Percentiles rank a stretch among this genome's conserved stretches.
These are phyloP conservation scores for Pestalotiopsis sp. DNA, from an alignment of 2,329 filamentous ascomycete species.

Conservation along the genomic window DNA sequence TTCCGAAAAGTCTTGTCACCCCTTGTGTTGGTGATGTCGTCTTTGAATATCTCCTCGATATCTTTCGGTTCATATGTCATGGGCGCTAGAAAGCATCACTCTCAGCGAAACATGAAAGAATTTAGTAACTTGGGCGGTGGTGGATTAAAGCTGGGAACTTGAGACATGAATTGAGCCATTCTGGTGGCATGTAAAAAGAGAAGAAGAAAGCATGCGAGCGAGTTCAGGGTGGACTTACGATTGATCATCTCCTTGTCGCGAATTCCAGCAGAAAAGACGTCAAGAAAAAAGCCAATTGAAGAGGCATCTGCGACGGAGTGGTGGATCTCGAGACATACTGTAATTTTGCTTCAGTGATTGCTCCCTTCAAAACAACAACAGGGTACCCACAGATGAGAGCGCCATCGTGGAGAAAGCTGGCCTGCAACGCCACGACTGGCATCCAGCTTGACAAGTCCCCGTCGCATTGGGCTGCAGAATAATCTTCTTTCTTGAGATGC, in stretches of 20 bases:
- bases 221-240: not conserved
- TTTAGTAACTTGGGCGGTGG: too few relatives aligned
- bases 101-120: too few relatives aligned
- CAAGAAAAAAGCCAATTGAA: slow-evolving; percentile 17
- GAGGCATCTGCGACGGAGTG: slow-evolving; percentile 14
- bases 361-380: too few relatives aligned
- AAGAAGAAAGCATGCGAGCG: too few relatives aligned
- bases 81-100: too few relatives aligned
- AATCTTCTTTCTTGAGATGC: slow-evolving; percentile 16
- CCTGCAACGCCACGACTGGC: slow-evolving; percentile 20
- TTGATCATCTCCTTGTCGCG: not conserved
- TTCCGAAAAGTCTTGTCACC: too few relatives aligned
- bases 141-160: not conserved
- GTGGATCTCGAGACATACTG: slow-evolving; percentile 19
- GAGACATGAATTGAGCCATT: not conserved
- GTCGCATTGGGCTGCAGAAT: slow-evolving; percentile 9
- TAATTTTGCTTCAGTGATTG: not conserved
- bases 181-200: too few relatives aligned
- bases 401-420: slow-evolving; percentile 16
- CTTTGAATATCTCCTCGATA: too few relatives aligned
- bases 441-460: slow-evolving; percentile 9
- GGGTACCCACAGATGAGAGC: not conserved
- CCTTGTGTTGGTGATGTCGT: too few relatives aligned
- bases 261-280: slow-evolving; percentile 11
- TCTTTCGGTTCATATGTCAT: too few relatives aligned